These are phyloP conservation scores for Murraya koenigii DNA, from an alignment of 345 rosid species.

Conservation along the genomic window DNA sequence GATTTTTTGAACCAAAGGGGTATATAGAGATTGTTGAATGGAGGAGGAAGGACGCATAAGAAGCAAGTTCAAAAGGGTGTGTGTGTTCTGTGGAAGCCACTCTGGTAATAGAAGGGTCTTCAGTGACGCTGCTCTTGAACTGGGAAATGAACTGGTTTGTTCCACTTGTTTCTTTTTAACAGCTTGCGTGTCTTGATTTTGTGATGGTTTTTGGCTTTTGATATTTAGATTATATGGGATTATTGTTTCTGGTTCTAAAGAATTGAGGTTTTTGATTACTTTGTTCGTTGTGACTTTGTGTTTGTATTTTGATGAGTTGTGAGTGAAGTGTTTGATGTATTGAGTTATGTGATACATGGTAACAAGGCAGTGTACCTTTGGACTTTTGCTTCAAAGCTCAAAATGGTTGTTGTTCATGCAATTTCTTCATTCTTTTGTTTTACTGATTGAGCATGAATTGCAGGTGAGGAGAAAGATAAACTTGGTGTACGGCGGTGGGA, in stretches of 20 bases:
- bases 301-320: slow-evolving; percentile 5
- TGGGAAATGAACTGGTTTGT: slow-evolving; percentile 95
- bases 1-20: slow-evolving; percentile 4
- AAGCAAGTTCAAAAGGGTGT: slow-evolving; percentile 70
- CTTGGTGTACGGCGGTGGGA: slow-evolving; percentile 96
- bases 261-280: not conserved
- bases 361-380: not conserved
- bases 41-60: slow-evolving; percentile 53
- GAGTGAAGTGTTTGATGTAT: not conserved
- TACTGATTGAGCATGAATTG: slow-evolving; percentile 18
- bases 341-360: slow-evolving; percentile 5
- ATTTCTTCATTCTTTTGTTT: slow-evolving; percentile 1
- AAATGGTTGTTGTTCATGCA: not conserved
- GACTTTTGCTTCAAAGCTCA: slow-evolving; percentile 3
- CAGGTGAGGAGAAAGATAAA: slow-evolving; percentile 88
- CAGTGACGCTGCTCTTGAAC: slow-evolving; percentile 85
- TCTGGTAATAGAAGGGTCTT: slow-evolving; percentile 78
- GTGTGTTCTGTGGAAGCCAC: slow-evolving; percentile 96
- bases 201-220: not conserved
- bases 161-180: not conserved
- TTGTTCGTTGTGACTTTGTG: slow-evolving; percentile 13
- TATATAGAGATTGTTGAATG: slow-evolving; percentile 39
- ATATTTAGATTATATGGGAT: not conserved
- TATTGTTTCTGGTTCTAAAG: not conserved
- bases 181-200: not conserved